Conservation (phyloP, 805 yeast species). For the Yarrowia alimentaria region DNA sequence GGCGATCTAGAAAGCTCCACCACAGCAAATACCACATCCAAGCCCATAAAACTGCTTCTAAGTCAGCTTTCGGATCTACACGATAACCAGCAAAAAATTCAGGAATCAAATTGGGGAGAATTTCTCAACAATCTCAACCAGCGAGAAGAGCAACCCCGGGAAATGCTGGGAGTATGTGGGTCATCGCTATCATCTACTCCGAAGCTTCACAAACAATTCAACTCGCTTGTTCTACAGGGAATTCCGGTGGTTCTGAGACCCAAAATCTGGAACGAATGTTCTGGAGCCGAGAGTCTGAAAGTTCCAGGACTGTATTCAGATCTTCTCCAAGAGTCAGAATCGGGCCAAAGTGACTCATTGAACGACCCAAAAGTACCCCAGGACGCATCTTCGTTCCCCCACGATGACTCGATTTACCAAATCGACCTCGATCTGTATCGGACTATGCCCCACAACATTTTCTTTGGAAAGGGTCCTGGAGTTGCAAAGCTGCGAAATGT, state of each 20-base stretch:
- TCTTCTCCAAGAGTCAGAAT: slow-evolving; percentile 36
- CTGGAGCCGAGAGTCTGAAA: slow-evolving; percentile 47
- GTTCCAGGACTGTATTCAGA: slow-evolving; percentile 49
- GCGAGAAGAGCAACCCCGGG: no score
- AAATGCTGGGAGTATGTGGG: slow-evolving; percentile 47
- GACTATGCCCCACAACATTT: slow-evolving; percentile 55
- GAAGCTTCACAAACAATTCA: slow-evolving; percentile 22
- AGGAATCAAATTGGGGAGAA: slow-evolving; percentile 48
- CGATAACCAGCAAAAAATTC: slow-evolving; percentile 45
- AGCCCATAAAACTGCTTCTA: slow-evolving; percentile 38
- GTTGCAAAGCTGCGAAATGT: slow-evolving; percentile 48
- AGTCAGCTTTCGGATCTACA: slow-evolving; percentile 46
- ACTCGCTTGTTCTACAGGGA: slow-evolving; percentile 46
- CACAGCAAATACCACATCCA: background rate
- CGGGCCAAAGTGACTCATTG: no score
- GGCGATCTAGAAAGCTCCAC: no score
- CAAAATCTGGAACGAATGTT: slow-evolving; percentile 53
- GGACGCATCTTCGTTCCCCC: slow-evolving; percentile 43
- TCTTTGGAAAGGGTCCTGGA: slow-evolving; percentile 58
- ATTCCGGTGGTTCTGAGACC: slow-evolving; percentile 51
- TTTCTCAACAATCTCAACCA: slow-evolving; percentile 44
- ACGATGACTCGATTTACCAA: no score
- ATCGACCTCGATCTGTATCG: slow-evolving; percentile 54
- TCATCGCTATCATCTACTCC: background rate
- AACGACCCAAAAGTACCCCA: no score